Evolutionary conservation across 148 eudicot species (phyloP), one percentile per base, ranked within the genome.

Genomic region (Linanthus parryae): DNA sequence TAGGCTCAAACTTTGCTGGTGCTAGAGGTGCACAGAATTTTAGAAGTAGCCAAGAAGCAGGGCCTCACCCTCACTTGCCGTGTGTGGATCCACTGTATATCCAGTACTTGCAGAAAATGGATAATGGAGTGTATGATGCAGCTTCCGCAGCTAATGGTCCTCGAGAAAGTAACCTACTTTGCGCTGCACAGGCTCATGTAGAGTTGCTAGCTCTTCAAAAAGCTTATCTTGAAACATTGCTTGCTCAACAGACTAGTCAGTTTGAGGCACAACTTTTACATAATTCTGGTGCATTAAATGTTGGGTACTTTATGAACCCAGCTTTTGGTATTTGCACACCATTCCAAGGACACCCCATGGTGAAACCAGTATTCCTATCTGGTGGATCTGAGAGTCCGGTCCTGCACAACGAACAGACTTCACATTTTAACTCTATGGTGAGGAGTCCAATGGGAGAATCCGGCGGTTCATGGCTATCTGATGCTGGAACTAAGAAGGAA

Each of bases 171-270:
- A 62, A 43, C 15, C 58, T n/a, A 25, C 30, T 45, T 27, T 43
- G 58, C 45, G 23, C 33, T 42, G 43, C 60, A 5, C 72, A 43
- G 25, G 42, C 66, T 21, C 45, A 42, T 42, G 63, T 36, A 30
- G 66, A 62, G 47, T 42, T 74, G 49, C 67, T 62, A 44, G 54
- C 31, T 17, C 50, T 63, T 37, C 74, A 73, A 36, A 65, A 61
- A 52, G 66, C 69, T 24, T 71, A 72, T 45, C 46, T 73, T 19
- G 75, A 75, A 59, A 49, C 79, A 21, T 22, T 78, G 57, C 61
- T 78, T 42, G 57, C 70, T 59, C 76, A 72, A 44, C 74, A 67
- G 53, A 52, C 63, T 21, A 70, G 59, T 29, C 73, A 72, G 26
- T 57, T 39, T 59, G 62, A 52, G 23, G 50, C 56, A 22, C 56